Conservation (phyloP, 805 yeast species). For the Candida chilensis region DNA sequence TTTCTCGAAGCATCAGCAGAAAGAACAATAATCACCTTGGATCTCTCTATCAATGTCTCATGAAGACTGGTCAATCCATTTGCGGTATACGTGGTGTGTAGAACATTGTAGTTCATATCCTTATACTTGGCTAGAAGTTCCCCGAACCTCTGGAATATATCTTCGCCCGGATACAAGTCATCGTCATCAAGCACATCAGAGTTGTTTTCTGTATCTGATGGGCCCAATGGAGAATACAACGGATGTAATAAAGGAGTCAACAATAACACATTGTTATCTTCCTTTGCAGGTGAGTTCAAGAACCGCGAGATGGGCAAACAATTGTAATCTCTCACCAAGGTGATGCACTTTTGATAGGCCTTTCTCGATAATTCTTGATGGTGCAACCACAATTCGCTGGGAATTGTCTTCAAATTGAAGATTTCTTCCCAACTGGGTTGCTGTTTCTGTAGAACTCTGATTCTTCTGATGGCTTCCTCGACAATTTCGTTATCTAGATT, state of each 20-base stretch:
- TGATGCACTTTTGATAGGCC: conserved; percentile 43
- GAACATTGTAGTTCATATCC: conserved; percentile 29
- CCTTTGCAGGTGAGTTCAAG: conserved; percentile 10
- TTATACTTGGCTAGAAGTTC: conserved; percentile 26
- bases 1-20: conserved; percentile 53
- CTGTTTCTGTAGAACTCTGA: conserved; percentile 29
- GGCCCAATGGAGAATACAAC: conserved; percentile 8
- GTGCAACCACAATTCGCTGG: conserved; percentile 20
- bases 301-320: conserved; percentile 37
- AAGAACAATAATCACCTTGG: conserved; percentile 41
- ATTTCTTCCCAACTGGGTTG: conserved; percentile 36
- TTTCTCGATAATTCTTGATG: conserved; percentile 32
- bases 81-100: conserved; percentile 51
- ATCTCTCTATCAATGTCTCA: conserved; percentile 40
- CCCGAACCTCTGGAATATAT: conserved; percentile 45
- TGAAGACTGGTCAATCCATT: conserved; percentile 47
- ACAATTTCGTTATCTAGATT: conserved; percentile 33
- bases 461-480: conserved; percentile 26
- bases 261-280: conserved; percentile 13
- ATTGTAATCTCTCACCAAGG: conserved; percentile 45
- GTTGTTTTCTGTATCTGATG: conserved; percentile 9
- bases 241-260: conserved; percentile 24
- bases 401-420: conserved; percentile 19
- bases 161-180: conserved; percentile 37
- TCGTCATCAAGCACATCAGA: conserved; percentile 27